These are phyloP conservation scores for Eucalyptus sp. DNA, from an alignment of 345 rosid species.

Conservation along the genomic window DNA sequence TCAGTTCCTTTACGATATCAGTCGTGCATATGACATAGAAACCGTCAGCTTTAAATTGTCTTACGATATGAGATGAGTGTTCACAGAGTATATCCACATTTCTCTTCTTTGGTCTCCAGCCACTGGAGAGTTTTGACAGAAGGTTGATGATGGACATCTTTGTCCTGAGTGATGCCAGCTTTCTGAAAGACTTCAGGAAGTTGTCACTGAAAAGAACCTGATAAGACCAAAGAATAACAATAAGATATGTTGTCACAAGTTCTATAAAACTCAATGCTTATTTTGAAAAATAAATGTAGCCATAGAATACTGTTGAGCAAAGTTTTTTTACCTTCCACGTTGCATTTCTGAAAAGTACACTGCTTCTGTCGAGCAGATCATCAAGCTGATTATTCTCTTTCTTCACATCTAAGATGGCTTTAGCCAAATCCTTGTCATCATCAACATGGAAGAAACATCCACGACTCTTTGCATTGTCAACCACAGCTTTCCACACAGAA, in stretches of 20 bases:
- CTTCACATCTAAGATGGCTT: slow-evolving; percentile 18
- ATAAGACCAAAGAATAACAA: background rate
- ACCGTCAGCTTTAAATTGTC: slow-evolving; percentile 25
- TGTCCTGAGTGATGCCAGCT: slow-evolving; percentile 2
- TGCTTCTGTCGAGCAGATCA: slow-evolving; percentile 17
- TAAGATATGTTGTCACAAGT: background rate
- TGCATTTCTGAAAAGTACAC: slow-evolving; percentile 15
- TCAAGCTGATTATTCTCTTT: slow-evolving; percentile 25
- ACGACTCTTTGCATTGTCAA: slow-evolving; percentile 27
- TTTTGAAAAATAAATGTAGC: background rate
- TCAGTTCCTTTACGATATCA: slow-evolving; percentile 16
- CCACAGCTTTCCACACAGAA: slow-evolving; percentile 26
- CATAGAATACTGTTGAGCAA: background rate
- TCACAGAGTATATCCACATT: slow-evolving; percentile 3
- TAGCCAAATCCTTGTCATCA: slow-evolving; percentile 22
- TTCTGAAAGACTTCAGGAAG: slow-evolving; percentile 34
- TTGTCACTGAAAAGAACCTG: slow-evolving; percentile 42
- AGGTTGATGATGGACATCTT: slow-evolving; percentile 5
- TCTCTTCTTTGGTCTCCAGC: slow-evolving; percentile 38
- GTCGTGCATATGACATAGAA: slow-evolving; percentile 21
- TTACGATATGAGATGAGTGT: slow-evolving; percentile 19
- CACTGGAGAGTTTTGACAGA: slow-evolving; percentile 15
- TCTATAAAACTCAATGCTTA: background rate
- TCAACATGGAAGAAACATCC: slow-evolving; percentile 30
- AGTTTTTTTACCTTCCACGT: slow-evolving; percentile 35